Evolutionary conservation across 169 alveolate species (phyloP), one percentile per base, ranked within the genome.

Genomic region (Plasmodium ovale): DNA sequence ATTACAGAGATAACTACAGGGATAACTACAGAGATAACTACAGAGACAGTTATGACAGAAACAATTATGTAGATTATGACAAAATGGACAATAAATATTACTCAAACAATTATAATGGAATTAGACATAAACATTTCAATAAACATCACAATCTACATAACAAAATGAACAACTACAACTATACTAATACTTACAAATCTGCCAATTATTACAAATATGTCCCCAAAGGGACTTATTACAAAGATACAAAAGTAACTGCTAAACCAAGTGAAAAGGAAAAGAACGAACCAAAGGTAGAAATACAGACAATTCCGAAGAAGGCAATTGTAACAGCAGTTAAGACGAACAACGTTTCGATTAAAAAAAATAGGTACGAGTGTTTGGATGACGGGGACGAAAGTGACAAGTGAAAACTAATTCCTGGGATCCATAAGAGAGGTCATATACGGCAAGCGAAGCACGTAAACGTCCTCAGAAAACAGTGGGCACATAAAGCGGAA

Each of bases 341-440:
- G 12, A 64, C 89, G 5, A 79, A 64, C 39, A 79, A 79, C 19
- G 89, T 79, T 62, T 79, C 89, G 6, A 79, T 79, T 12, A 79
- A 79, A 69, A 79, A 79, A 56, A 79, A 79, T 54, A 51, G 77
- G 33, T 79, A 79, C n/a, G 89, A 60, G 9, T 79, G 89, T 49
- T 58, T 79, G 31, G 89, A 51, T 29, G 89, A 79, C 47, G 89
- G 82, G 12, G 89, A 79, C 39, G 89, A 79, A 42, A 79, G 89
- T 23, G 89, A 79, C 54, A 79, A 79, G 47, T 79, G 35, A 25
- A 44, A 16, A 16, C 21, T 54, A 2, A 54, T n/a, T n/a, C n/a
- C n/a, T n/a, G n/a, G n/a, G n/a, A n/a, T n/a, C n/a, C n/a, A n/a
- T n/a, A n/a, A n/a, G n/a, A n/a, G n/a, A n/a, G n/a, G n/a, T n/a